Base-by-base conservation (phyloP, 306 rosid species). In the Trifolium repens region DNA sequence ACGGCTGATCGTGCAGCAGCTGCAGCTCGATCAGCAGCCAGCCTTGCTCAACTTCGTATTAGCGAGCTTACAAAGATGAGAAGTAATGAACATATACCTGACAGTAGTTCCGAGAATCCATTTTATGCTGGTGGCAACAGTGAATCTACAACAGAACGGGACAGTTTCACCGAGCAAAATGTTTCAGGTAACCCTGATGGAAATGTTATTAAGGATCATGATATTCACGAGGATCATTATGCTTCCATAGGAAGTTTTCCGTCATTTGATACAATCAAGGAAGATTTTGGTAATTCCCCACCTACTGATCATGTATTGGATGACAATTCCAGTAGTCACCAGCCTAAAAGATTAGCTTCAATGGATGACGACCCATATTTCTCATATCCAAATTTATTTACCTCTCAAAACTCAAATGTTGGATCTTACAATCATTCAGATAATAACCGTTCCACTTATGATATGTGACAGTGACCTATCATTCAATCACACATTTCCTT, bases 1-100 rank as follows among this genome's bases (percentile, higher is more conserved):
- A 73, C 89, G 14, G 98, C 98, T 19, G 97, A 94, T 79, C 87
- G 88, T 27, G 98, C 98, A 9, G 97, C 98, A 0, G 88, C 92
- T 19, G 91, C 98, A 2, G 99, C 99, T 80, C 96, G 99, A 70
- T 69, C 92, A 10, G 97, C 93, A 0, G 97, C 97, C 74, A 91
- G 87, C 78, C 89, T 94, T 78, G 96, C 96, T 30, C 94, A 90
- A 81, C 73, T 81, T 73, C 91, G 93, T 69, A 94, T 88, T 49
- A 79, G 61, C 1, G 93, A 90, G 83, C 89, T 90, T 24, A 86
- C 89, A 69, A 90, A 78, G 87, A 91, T 67, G 88, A 91, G 83
- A 79, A 91, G 62, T 58, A 66, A 37, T 39, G 90, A 82, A 27
- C 75, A 10, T 15, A 78, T 67, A 68, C 74, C 84, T 15, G 88